Base-by-base conservation (phyloP, 2,329 filamentous ascomycete genomes). In the Exophiala alcalophila region DNA sequence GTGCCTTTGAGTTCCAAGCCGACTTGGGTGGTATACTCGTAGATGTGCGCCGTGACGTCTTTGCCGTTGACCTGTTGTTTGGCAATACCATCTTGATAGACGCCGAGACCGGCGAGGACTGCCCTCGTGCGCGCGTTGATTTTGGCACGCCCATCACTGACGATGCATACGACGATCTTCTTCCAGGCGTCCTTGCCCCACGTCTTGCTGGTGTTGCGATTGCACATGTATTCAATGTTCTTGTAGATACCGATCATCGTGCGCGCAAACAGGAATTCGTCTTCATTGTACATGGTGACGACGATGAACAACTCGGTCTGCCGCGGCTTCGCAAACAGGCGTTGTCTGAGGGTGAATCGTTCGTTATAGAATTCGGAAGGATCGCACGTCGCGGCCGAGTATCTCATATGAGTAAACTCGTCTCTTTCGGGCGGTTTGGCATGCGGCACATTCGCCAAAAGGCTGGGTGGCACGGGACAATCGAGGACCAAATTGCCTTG, bases 101-200 rank as follows among this genome's bases (percentile, higher is more conserved):
- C 88, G 61, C 92, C 92, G 75, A 98, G 82, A 67, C 83, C 92
- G 14, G 92, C 90, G 36, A 98, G 70, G 12, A 97, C 80, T 23
- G 91, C 89, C 59, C 85, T 82, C 2, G 92, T 98, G 52, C 92
- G 76, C 2, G 86, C 80, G 65, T 97, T 96, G 71, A 98, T 98
- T 73, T 96, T 96, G 49, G 83, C 85, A 78, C 92, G 89, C 47
- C 92, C 92, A 60, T 98, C 92, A 58, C 89, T 96, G 54, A 98
- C 92, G 30, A 98, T 81, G 64, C 91, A 97, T 8, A 98, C 92
- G 7, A 98, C 92, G 58, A 98, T 97, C 74, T 98, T 98, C 73
- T 98, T 97, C 92, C 92, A 98, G 4, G 91, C 90, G 58, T 95
- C 88, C 65, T 94, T 92, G 54, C 92, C 92, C 92, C 92, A 98